Base-by-base conservation (phyloP, 345 rosid genomes). In the Balakata baccata region DNA sequence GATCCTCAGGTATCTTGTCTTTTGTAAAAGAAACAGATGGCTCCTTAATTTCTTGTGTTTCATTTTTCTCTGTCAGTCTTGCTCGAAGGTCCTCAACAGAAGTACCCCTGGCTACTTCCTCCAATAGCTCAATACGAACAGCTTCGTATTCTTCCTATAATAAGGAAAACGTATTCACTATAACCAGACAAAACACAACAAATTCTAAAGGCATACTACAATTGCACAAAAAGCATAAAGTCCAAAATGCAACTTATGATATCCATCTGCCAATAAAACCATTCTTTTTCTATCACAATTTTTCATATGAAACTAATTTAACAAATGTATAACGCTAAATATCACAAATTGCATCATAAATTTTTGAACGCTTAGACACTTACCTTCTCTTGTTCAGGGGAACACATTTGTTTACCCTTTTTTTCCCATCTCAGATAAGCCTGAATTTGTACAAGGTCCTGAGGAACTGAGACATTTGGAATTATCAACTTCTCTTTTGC, bases 371-470 rank as follows among this genome's bases (percentile, higher is more conserved):
- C 34, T 29, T 29, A 29, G 34, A 29, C 17, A 77, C 81, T 83
- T 85, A 80, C 92, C 92, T 85, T 88, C 82, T 90, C 90, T 77
- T 88, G 84, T 80, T 91, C 91, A 43, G 96, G 94, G 52, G 81
- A 78, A 82, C 91, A 96, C 75, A 70, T 88, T 83, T 88, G 96
- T 89, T 91, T 96, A 70, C 99, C 98, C 38, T 87, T 96, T 84
- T 94, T 88, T 85, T 96, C 99, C 99, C 99, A 96, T 81, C 96
- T 87, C 67, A 91, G 49, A 87, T 92, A 92, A 41, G 99, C 89
- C 82, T 96, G 99, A 78, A 88, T 66, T 81, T 91, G 98, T 74
- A 96, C 97, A 82, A 96, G 99, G 49, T 95, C 98, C 79, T 90
- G 98, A 76, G 98, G 98, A 83, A 92, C 84, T 69, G 88, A 79